These are phyloP conservation scores for Aphanomyces astaci DNA, from an alignment of 352 stramenopile genomes.

Conservation along the genomic window DNA sequence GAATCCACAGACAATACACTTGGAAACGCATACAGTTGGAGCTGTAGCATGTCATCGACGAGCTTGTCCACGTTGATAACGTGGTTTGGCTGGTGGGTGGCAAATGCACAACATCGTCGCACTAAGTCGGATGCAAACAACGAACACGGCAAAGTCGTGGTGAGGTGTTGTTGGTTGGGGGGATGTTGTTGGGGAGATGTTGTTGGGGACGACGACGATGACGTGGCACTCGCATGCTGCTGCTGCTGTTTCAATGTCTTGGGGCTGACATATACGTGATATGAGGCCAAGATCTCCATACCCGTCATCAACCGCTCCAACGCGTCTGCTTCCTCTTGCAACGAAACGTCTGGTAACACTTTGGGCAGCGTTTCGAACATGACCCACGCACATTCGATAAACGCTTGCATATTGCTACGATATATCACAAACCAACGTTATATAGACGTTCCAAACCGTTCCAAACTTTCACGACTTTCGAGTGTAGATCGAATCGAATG, in stretches of 20 bases:
- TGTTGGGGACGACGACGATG: too few relatives aligned
- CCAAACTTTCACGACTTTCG: too few relatives aligned
- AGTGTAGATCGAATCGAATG: too few relatives aligned
- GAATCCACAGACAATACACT: background rate
- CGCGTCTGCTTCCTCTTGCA: background rate
- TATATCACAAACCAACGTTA: background rate
- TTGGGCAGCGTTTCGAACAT: slow-evolving; percentile 21
- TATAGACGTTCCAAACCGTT: too few relatives aligned
- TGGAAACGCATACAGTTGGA: background rate
- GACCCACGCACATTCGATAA: slow-evolving; percentile 15
- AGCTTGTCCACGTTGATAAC: background rate
- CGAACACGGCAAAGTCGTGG: too few relatives aligned
- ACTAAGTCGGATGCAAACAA: too few relatives aligned
- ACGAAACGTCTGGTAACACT: background rate
- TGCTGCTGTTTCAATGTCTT: too few relatives aligned
- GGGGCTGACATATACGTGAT: slow-evolving; percentile 1
- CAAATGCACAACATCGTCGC: background rate
- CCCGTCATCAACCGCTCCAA: slow-evolving; percentile 12
- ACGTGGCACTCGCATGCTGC: too few relatives aligned
- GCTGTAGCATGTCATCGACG: background rate
- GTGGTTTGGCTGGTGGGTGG: background rate
- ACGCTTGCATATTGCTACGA: background rate
- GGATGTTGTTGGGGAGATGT: too few relatives aligned
- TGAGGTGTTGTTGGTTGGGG: too few relatives aligned
- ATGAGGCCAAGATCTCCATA: slow-evolving; percentile 11